phyloP scores from a whole-genome alignment of 2,329 filamentous ascomycete genomes.

The Hymenoscyphus salicellus region DNA sequence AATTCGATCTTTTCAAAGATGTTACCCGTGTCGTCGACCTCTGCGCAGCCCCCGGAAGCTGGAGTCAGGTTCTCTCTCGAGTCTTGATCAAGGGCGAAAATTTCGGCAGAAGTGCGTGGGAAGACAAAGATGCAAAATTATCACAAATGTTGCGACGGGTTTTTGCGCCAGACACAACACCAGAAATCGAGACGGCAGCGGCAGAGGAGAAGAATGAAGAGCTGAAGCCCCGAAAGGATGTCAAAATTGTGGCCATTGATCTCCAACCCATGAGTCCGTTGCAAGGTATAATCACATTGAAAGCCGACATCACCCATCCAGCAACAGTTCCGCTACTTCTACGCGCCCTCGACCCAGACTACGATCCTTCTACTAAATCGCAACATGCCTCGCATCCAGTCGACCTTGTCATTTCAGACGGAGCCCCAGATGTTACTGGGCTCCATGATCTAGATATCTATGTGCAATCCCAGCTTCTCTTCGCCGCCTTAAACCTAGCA shows the following conservation, averaged over 20 bases:
- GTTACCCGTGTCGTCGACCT: conserved; percentile 93
- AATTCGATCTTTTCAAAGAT: conserved; percentile 89
- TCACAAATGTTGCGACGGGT: conserved; percentile 55
- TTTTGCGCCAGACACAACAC: conserved; percentile 22
- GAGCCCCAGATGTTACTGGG: conserved; percentile 93
- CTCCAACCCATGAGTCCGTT: conserved; percentile 93
- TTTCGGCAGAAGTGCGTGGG: conserved; percentile 82
- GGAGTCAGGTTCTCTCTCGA: conserved; percentile 93
- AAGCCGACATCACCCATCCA: conserved; percentile 95
- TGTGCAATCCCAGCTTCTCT: conserved; percentile 91
- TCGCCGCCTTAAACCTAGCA: conserved; percentile 88
- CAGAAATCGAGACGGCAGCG: conserved; percentile 36
- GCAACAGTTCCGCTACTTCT: conserved; percentile 89
- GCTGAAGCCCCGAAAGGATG: conserved; percentile 57
- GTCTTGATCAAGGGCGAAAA: conserved; percentile 91
- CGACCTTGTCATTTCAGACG: conserved; percentile 91
- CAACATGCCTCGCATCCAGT: conserved; percentile 69
- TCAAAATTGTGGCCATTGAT: conserved; percentile 95
- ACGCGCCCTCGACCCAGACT: conserved; percentile 74
- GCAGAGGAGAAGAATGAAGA: conserved; percentile 27
- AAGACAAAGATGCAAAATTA: conserved; percentile 72
- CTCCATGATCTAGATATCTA: conserved; percentile 98
- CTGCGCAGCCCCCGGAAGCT: conserved; percentile 92
- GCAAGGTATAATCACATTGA: conserved; percentile 85
- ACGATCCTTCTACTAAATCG: conserved; percentile 48